Conservation (phyloP, 2,329 filamentous ascomycete species). For the Ophiostoma tasmaniense region DNA sequence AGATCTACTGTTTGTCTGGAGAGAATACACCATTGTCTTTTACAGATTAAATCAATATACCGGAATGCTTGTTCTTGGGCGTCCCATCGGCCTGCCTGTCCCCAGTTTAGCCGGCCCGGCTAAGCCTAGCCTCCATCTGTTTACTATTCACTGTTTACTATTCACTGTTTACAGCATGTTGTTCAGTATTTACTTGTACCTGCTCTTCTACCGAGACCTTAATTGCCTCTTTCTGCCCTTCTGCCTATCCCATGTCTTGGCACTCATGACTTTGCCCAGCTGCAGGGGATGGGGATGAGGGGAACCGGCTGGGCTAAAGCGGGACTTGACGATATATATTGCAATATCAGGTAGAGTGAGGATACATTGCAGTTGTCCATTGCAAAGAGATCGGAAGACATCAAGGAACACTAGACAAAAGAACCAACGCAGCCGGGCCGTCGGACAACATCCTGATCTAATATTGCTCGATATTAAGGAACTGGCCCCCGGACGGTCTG, state of each 20-base stretch:
- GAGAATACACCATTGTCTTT: background rate
- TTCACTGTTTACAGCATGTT: background rate
- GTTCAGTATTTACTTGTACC: background rate
- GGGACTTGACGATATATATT: background rate
- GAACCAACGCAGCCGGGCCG: background rate
- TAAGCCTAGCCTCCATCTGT: background rate
- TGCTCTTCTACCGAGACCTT: background rate
- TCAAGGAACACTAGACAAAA: too few relatives aligned
- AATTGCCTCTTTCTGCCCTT: background rate
- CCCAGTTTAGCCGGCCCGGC: background rate
- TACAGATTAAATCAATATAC: background rate
- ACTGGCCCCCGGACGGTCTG: background rate
- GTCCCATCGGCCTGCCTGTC: background rate
- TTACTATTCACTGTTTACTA: background rate
- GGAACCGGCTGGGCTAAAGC: background rate
- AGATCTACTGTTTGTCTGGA: background rate
- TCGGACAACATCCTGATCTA: background rate
- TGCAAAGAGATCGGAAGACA: background rate
- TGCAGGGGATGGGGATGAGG: background rate
- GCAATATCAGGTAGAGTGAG: background rate
- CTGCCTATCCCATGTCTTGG: background rate
- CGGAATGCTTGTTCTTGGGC: background rate
- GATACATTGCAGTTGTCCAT: background rate
- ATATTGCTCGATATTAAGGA: background rate
- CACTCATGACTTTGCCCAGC: background rate